phyloP scores from a whole-genome alignment of 164 flowering plant genomes.

The Vitis labrusca region DNA sequence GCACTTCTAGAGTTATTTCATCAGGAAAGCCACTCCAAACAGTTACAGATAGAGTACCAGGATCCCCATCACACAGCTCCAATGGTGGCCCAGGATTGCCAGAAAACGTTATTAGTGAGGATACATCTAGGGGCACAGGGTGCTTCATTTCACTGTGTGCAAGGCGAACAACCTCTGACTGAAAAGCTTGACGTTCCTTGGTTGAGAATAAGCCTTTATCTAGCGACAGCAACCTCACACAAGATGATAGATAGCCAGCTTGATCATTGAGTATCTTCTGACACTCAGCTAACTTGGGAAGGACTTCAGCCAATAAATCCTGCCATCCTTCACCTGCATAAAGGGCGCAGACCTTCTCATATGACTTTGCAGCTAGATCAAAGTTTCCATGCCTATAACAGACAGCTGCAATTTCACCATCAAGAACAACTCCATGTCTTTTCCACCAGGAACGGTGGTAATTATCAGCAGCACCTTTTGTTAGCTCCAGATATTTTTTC shows the following conservation, averaged over 20 bases:
- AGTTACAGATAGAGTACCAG: slow-evolving; percentile 82
- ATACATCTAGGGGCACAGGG: slow-evolving; percentile 94
- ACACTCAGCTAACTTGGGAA: slow-evolving; percentile 95
- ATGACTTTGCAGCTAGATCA: slow-evolving; percentile 93
- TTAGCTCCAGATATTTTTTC: slow-evolving; percentile 85
- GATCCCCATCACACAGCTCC: slow-evolving; percentile 93
- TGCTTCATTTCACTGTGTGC: slow-evolving; percentile 96
- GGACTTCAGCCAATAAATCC: slow-evolving; percentile 90
- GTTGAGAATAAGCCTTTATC: slow-evolving; percentile 75
- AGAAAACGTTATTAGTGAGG: slow-evolving; percentile 91
- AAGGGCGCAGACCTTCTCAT: slow-evolving; percentile 97
- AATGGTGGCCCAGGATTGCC: slow-evolving; percentile 90
- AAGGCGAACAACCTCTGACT: slow-evolving; percentile 83
- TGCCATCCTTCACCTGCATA: slow-evolving; percentile 99
- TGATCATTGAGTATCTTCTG: slow-evolving; percentile 90
- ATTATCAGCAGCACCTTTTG: slow-evolving; percentile 95
- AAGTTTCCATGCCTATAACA: slow-evolving; percentile 69
- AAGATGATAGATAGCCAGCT: slow-evolving; percentile 93
- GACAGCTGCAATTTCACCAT: slow-evolving; percentile 96
- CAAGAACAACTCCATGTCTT: slow-evolving; percentile 97
- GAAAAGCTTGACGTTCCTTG: slow-evolving; percentile 91
- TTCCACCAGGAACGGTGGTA: slow-evolving; percentile 99
- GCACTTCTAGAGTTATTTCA: slow-evolving; percentile 90
- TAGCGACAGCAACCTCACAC: slow-evolving; percentile 87
- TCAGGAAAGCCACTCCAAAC: slow-evolving; percentile 99